Percentiles rank a stretch among this genome's conserved stretches.
These are phyloP conservation scores for Lunularia cruciata DNA, from an alignment of 225 moss, liverwort and hornwort species.

Conservation along the genomic window DNA sequence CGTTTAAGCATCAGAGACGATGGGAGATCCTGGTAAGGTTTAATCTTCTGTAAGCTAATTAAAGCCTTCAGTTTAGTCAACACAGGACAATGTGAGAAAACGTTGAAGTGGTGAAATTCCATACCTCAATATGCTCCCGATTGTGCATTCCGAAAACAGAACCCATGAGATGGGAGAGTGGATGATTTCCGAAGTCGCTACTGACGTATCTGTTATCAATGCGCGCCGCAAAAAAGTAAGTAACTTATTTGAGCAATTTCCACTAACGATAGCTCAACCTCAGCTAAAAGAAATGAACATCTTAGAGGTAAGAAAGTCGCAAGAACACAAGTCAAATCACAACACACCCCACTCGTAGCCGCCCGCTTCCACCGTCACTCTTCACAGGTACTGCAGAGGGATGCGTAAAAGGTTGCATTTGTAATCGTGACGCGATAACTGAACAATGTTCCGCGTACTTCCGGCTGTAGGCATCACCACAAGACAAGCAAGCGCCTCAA, in stretches of 20 bases:
- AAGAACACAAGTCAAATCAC: background rate
- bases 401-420: slow-evolving; percentile 61
- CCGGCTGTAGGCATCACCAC: slow-evolving; percentile 49
- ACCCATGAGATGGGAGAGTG: slow-evolving; percentile 92
- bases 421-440: slow-evolving; percentile 76
- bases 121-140: slow-evolving; percentile 79
- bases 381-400: slow-evolving; percentile 71
- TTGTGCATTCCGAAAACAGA: slow-evolving; percentile 91
- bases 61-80: background rate
- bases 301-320: background rate
- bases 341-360: slow-evolving; percentile 86
- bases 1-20: too few relatives aligned
- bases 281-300: background rate
- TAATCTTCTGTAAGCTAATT: too few relatives aligned
- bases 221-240: background rate
- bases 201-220: slow-evolving; percentile 70
- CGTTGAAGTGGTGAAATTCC: too few relatives aligned
- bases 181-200: slow-evolving; percentile 95
- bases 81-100: background rate
- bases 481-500: background rate
- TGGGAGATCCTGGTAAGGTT: too few relatives aligned
- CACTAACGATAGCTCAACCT: too few relatives aligned
- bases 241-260: too few relatives aligned
- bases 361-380: slow-evolving; percentile 68
- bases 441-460: slow-evolving; percentile 98